Percentiles rank a stretch among this genome's conserved stretches.
phyloP scores from a whole-genome alignment of 257 asterid genomes.

The Cinchona pubescens region DNA sequence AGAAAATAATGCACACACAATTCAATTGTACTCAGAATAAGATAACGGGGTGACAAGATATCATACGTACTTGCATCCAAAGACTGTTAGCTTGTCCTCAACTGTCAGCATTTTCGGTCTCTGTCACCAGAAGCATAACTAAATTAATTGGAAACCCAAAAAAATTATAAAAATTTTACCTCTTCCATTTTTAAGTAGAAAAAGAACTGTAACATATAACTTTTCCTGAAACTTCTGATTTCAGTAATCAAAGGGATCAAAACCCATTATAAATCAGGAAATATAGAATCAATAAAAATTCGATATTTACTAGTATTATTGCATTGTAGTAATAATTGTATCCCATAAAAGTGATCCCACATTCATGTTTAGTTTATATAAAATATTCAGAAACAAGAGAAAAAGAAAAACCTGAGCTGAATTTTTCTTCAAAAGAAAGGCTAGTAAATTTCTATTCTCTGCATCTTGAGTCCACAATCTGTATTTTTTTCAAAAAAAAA shows the following conservation, averaged over 20 bases:
- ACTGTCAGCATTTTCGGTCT: conserved; percentile 73
- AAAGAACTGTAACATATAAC: neutral
- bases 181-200: neutral
- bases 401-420: conserved; percentile 55
- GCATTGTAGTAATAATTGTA: too few relatives aligned
- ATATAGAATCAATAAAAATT: neutral
- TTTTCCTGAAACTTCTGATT: neutral
- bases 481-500: neutral
- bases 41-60: conserved; percentile 26
- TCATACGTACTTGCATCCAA: conserved; percentile 91
- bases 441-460: conserved; percentile 60
- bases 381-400: neutral
- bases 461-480: conserved; percentile 99
- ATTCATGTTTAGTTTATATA: too few relatives aligned
- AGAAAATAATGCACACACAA: conserved; percentile 12
- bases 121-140: conserved; percentile 46
- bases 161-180: neutral
- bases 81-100: conserved; percentile 75
- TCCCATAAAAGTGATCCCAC: too few relatives aligned
- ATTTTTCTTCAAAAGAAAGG: conserved; percentile 45
- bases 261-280: neutral
- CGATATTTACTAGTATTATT: neutral
- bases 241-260: neutral
- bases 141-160: neutral
- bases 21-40: conserved; percentile 10